These are phyloP conservation scores for Fistulina hepatica DNA, from an alignment of 1,284 basidiomycete genomes.

Conservation along the genomic window DNA sequence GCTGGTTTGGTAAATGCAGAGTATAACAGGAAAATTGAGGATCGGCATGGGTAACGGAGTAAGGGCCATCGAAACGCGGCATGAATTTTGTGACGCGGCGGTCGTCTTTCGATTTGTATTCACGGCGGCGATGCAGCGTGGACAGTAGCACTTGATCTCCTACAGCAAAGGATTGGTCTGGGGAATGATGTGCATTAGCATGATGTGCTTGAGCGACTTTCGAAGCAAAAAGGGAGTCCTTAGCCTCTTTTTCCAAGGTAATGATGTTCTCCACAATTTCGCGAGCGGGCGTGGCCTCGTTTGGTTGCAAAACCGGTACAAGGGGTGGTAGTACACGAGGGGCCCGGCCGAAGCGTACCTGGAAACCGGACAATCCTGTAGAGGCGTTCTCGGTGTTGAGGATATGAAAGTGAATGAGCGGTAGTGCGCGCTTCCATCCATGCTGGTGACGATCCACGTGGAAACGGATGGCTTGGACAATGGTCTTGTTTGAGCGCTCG, in stretches of 20 bases:
- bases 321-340: constrained; percentile 7
- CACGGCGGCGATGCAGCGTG: constrained; percentile 7
- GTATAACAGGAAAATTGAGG: constrained; percentile 17
- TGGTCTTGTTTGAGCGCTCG: constrained; percentile 17
- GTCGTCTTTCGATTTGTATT: constrained; percentile 12
- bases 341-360: constrained; percentile 5
- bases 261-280: background rate
- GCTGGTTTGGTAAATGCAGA: constrained; percentile 13
- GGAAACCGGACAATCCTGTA: constrained; percentile 9
- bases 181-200: constrained; percentile 12
- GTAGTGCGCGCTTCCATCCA: constrained; percentile 28
- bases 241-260: constrained; percentile 4
- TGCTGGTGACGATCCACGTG: constrained; percentile 25
- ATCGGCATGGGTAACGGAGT: constrained; percentile 10
- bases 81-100: constrained; percentile 20
- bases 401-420: constrained; percentile 13
- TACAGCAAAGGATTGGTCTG: constrained; percentile 6
- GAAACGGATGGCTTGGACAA: constrained; percentile 21
- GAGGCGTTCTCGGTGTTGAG: constrained; percentile 12
- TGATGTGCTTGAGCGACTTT: constrained; percentile 12
- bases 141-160: constrained; percentile 15
- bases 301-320: background rate
- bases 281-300: too few species aligned
- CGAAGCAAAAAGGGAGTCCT: constrained; percentile 10
- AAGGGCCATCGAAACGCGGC: constrained; percentile 18